Evolutionary conservation across 1,139 yeast genomes (phyloP), one percentile per base, ranked within the genome.

Genomic region (Eremothecium coryli): DNA sequence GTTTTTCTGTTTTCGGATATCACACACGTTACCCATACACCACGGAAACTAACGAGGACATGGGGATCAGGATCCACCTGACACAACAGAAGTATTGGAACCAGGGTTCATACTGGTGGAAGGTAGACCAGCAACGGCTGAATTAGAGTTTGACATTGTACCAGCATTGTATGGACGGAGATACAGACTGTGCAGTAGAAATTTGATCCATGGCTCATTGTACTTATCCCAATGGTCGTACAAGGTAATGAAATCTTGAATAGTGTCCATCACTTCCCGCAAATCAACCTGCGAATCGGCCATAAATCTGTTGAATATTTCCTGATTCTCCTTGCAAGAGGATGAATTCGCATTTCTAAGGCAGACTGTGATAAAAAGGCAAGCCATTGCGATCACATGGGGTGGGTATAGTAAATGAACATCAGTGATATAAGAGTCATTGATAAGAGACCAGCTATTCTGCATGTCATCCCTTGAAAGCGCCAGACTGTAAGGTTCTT

Each of bases 391-490:
- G 10, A 86, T 71, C n/a, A 86, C 73, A 58, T 86, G 95, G 0
- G 98, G 98, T 0, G 97, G 93, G 44, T 74, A 77, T 10, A 86
- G 57, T 35, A 90, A 60, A 39, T 84, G 88, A 23, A 85, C 63
- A 53, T 90, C 97, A 1, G 95, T 84, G 32, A 85, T 77, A 56
- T 82, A 88, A 44, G 90, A 74, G 54, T 90, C 98, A 54, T 88
- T 90, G 33, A 90, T 72, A 40, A 88, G 66, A 2, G 93, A 80
- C 97, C 97, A 88, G 4, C 84, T 67, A 33, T 82, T 76, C 51
- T 88, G 95, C 26, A 81, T 55, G 50, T 88, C 96, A 36, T 81
- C 90, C 2, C 76, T 46, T 1, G 58, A 45, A 4, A 62, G 37
- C 17, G 33, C 38, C 35, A 44, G 55, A 40, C 43, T 47, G 48